Conservation (phyloP, 2,329 filamentous ascomycete genomes). For the Paramyrothecium sp. region DNA sequence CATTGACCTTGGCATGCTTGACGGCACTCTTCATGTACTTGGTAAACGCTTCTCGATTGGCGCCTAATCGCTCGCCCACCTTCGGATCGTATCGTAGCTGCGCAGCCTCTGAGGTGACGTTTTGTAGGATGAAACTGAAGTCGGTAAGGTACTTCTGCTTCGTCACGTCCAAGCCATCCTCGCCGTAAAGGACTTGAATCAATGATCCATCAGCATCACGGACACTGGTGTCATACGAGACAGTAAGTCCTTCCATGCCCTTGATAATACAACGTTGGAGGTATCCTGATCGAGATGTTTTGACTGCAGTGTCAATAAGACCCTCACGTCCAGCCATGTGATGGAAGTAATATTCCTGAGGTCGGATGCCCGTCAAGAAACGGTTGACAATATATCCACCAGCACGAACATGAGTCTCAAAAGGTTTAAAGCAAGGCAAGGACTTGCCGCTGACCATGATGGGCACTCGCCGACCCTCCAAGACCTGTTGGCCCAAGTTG, state of each 20-base stretch:
- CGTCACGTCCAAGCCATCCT: constrained; percentile 90
- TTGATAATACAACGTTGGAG: constrained; percentile 97
- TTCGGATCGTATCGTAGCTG: constrained; percentile 67
- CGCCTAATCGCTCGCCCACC: constrained; percentile 41
- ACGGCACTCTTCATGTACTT: constrained; percentile 80
- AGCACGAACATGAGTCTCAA: constrained; percentile 83
- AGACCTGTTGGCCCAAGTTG: constrained; percentile 92
- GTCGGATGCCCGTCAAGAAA: constrained; percentile 95
- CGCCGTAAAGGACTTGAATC: constrained; percentile 93
- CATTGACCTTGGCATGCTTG: constrained; percentile 64
- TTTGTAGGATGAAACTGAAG: constrained; percentile 87
- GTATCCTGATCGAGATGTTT: constrained; percentile 95
- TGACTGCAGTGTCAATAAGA: constrained; percentile 97
- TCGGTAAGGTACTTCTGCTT: constrained; percentile 91
- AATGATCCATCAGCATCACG: constrained; percentile 91
- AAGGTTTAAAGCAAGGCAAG: constrained; percentile 88
- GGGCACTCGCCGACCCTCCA: constrained; percentile 92
- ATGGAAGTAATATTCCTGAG: constrained; percentile 99
- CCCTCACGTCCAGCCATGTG: constrained; percentile 99
- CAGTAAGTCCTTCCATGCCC: constrained; percentile 92
- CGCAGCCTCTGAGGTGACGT: constrained; percentile 76
- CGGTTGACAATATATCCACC: constrained; percentile 93
- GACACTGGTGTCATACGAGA: constrained; percentile 92
- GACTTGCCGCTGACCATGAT: constrained; percentile 98
- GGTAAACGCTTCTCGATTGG: constrained; percentile 60